Conservation (phyloP, 2,329 filamentous ascomycete genomes). For the Bertia moriformis region DNA sequence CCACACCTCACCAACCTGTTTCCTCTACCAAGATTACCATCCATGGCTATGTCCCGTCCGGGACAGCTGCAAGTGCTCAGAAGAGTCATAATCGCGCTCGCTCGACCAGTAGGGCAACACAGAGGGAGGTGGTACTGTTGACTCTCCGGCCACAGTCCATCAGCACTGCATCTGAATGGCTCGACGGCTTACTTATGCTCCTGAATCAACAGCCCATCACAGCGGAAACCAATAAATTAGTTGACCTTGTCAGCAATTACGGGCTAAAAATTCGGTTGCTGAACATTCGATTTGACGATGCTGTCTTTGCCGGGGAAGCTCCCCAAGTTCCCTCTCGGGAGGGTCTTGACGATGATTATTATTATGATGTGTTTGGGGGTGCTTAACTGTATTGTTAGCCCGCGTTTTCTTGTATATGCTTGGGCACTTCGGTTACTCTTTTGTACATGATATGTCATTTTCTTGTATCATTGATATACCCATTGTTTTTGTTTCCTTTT, state of each 20-base stretch:
- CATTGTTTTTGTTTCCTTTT: no score
- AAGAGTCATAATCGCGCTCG: neutral
- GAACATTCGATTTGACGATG: constrained; percentile 53
- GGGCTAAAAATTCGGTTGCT: constrained; percentile 58
- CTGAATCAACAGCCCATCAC: constrained; percentile 62
- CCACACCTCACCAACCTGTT: constrained; percentile 7
- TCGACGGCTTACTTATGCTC: constrained; percentile 60
- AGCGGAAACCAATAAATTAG: constrained; percentile 53
- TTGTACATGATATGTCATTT: no score
- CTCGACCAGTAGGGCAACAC: constrained; percentile 13
- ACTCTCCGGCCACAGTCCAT: constrained; percentile 47
- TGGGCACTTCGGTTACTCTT: no score
- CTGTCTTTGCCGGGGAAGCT: constrained; percentile 30
- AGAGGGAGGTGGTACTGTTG: constrained; percentile 38
- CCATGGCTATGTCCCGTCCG: constrained; percentile 30
- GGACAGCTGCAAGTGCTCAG: constrained; percentile 5
- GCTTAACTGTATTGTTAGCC: neutral
- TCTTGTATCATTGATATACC: no score
- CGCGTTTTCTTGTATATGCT: no score
- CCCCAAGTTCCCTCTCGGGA: constrained; percentile 43
- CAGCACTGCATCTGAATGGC: constrained; percentile 55
- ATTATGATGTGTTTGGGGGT: constrained; percentile 35
- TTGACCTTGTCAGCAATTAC: constrained; percentile 52
- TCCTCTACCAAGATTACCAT: constrained; percentile 55
- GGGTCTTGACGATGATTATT: constrained; percentile 57